Evolutionary conservation across 2,329 filamentous ascomycete genomes (phyloP).

Genomic region (Xylariaceae sp.): DNA sequence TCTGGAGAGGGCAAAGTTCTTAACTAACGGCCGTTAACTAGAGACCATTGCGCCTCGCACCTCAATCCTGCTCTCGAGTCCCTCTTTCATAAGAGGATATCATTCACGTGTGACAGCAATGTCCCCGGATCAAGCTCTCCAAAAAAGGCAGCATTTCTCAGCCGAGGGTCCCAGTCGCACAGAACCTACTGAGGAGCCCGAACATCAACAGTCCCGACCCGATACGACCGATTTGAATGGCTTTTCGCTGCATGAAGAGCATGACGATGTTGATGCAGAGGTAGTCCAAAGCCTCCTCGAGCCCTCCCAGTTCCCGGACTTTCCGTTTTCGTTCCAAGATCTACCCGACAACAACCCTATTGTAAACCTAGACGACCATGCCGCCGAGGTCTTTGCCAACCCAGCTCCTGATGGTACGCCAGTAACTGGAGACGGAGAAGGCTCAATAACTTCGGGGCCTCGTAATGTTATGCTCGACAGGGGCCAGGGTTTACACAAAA

Average conservation of each 20-base stretch:
- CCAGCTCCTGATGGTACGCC: conserved; percentile 32
- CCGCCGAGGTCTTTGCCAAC: conserved; percentile 31
- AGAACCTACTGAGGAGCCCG: conserved; percentile 31
- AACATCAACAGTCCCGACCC: conserved; percentile 29
- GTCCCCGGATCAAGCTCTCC: conserved; percentile 37
- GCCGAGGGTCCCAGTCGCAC: conserved; percentile 36
- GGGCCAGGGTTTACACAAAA: conserved; percentile 22
- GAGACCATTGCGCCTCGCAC: not conserved
- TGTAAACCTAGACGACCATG: conserved; percentile 38
- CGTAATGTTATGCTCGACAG: conserved; percentile 33
- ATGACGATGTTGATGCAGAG: conserved; percentile 34
- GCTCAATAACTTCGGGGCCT: conserved; percentile 37
- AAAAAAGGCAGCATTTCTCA: conserved; percentile 34
- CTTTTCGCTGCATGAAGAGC: conserved; percentile 36
- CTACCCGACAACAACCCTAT: conserved; percentile 43
- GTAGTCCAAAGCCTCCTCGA: conserved; percentile 41
- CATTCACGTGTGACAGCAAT: conserved; percentile 32
- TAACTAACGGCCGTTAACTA: too few relatives aligned
- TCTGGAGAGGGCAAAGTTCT: too few relatives aligned
- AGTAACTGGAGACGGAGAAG: conserved; percentile 37
- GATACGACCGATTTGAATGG: conserved; percentile 36
- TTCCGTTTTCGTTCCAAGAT: conserved; percentile 50
- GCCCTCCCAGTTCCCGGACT: conserved; percentile 50
- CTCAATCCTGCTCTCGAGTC: not conserved
- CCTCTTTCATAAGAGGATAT: conserved; percentile 13